phyloP scores from a whole-genome alignment of 2,329 filamentous ascomycete species.

The Fusarium sp. region DNA sequence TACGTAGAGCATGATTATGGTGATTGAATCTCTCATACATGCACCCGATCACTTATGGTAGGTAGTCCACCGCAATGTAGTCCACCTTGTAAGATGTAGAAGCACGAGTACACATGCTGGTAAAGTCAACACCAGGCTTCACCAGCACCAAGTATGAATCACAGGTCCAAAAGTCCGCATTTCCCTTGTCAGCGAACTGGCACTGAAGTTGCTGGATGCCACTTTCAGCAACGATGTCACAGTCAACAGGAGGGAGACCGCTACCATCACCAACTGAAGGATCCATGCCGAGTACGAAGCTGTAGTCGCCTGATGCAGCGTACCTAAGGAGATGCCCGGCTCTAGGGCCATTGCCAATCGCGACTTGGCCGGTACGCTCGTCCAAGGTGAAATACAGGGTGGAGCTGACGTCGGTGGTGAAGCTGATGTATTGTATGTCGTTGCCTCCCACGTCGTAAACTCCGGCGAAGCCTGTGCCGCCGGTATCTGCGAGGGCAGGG shows the following conservation, averaged over 20 bases:
- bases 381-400: not conserved
- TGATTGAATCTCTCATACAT: too few species aligned
- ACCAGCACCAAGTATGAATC: not conserved
- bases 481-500: accelerated
- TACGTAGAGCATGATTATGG: too few species aligned
- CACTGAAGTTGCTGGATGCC: not conserved
- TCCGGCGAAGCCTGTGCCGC: accelerated
- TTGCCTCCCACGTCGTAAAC: accelerated
- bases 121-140: not conserved
- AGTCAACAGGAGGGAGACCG: too few species aligned
- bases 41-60: too few species aligned
- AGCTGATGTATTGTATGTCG: not conserved
- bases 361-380: not conserved
- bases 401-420: not conserved
- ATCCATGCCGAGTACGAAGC: accelerated
- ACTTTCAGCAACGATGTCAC: too few species aligned
- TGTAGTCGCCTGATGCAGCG: accelerated
- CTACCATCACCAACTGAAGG: too few species aligned
- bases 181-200: accelerated
- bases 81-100: not conserved
- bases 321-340: not conserved
- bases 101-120: not conserved
- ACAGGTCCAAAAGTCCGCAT: not conserved
- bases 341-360: not conserved
- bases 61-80: not conserved